phyloP scores from a whole-genome alignment of 2,329 filamentous ascomycete species.

The Penicillium sp. region DNA sequence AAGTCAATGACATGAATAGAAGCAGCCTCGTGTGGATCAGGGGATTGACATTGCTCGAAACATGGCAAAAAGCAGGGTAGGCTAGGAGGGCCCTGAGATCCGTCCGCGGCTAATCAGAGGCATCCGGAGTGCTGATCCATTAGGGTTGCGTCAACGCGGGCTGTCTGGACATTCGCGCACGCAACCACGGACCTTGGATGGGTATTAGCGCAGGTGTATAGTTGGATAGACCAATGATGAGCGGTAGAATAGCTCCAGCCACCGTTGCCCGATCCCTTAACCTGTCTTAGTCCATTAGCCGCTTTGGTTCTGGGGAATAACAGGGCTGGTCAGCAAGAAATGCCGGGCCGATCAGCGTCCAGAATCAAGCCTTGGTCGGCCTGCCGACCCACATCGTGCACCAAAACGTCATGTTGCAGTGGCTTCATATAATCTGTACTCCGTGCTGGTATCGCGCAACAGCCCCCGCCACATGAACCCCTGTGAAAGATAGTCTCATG shows the following conservation, averaged over 20 bases:
- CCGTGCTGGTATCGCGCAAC: too few species aligned
- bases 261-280: neutral
- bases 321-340: conserved; percentile 17
- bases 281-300: conserved; percentile 1
- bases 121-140: conserved; percentile 10
- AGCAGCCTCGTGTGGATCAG: conserved; percentile 17
- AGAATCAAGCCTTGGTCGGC: conserved; percentile 23
- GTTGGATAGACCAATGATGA: conserved; percentile 12
- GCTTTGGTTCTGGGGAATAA: conserved; percentile 11
- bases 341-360: conserved; percentile 17
- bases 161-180: conserved; percentile 9
- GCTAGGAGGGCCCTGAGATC: conserved; percentile 2
- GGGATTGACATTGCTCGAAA: conserved; percentile 20
- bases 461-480: too few species aligned
- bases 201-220: neutral
- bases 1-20: conserved; percentile 5
- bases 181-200: conserved; percentile 18
- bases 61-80: conserved; percentile 10
- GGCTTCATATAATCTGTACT: neutral
- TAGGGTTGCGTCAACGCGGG: conserved; percentile 23
- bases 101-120: conserved; percentile 14
- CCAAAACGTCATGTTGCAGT: conserved; percentile 3
- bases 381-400: conserved; percentile 16
- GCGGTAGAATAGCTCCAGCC: neutral
- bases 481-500: neutral